phyloP scores from a whole-genome alignment of 2,329 filamentous ascomycete species.

The Pyrenochaeta sp. region DNA sequence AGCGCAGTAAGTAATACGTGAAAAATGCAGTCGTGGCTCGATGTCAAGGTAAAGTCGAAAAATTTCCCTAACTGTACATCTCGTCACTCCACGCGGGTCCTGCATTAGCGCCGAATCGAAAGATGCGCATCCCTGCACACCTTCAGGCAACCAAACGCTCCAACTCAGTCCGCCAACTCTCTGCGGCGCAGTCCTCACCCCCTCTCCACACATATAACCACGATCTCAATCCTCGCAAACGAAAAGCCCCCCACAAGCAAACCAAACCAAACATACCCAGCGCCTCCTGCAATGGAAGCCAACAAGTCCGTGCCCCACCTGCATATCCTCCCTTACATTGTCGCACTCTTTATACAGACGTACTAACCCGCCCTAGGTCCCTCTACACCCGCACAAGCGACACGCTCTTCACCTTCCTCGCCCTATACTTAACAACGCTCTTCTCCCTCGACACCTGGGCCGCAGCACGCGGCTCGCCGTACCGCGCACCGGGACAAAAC shows the following conservation, averaged over 20 bases:
- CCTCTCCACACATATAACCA: not conserved
- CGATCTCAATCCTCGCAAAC: not conserved
- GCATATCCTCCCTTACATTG: not conserved
- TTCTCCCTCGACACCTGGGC: slow-evolving; percentile 49
- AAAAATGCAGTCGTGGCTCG: not conserved
- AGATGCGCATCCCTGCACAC: slow-evolving; percentile 15
- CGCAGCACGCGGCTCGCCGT: slow-evolving; percentile 44
- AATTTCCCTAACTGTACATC: not conserved
- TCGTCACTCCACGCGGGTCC: slow-evolving; percentile 7
- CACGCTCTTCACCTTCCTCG: slow-evolving; percentile 44
- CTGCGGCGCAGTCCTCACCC: not conserved
- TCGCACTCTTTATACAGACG: not conserved
- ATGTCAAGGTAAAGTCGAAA: slow-evolving; percentile 2
- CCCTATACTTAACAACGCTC: slow-evolving; percentile 51
- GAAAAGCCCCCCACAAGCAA: not conserved
- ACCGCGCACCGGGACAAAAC: slow-evolving; percentile 33
- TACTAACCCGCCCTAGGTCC: slow-evolving; percentile 12
- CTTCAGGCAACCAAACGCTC: slow-evolving; percentile 8
- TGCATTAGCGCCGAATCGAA: slow-evolving; percentile 24
- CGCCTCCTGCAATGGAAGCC: slow-evolving; percentile 7
- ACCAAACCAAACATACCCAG: not conserved
- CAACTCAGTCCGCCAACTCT: slow-evolving; percentile 1
- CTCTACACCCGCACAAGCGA: slow-evolving; percentile 11
- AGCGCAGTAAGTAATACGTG: not conserved
- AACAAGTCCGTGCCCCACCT: slow-evolving; percentile 6